Percentiles rank a stretch among this genome's conserved stretches.
phyloP scores from a whole-genome alignment of 148 eudicot genomes.

The Vaccinium macrocarpon region DNA sequence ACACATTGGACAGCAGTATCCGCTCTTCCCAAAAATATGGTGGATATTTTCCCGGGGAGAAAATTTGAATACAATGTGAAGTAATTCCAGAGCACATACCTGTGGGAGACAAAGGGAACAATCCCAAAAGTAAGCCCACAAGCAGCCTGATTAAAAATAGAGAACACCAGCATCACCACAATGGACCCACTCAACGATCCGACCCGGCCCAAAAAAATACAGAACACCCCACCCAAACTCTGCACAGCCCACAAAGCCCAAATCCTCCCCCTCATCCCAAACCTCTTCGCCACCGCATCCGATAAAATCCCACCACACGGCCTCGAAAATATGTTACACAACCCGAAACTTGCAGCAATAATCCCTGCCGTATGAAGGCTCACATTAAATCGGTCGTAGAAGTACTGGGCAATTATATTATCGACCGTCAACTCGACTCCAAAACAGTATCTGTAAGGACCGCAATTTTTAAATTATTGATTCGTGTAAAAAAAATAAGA shows the following conservation, averaged over 20 bases:
- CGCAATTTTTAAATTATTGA: neutral
- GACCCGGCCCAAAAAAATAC: conserved; percentile 53
- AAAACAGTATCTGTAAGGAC: conserved; percentile 66
- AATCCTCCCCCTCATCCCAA: conserved; percentile 78
- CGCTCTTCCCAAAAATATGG: too few relatives aligned
- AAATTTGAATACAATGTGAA: too few relatives aligned
- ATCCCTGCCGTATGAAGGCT: conserved; percentile 63
- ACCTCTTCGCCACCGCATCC: conserved; percentile 49
- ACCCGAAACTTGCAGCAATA: conserved; percentile 74
- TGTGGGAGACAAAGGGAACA: conserved; percentile 77
- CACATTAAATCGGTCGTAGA: conserved; percentile 58
- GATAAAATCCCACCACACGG: conserved; percentile 75
- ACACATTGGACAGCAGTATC: too few relatives aligned
- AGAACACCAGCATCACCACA: conserved; percentile 65
- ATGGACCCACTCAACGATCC: conserved; percentile 46
- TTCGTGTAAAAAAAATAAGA: too few relatives aligned
- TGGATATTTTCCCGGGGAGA: too few relatives aligned
- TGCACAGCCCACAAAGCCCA: conserved; percentile 72
- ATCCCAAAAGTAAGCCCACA: conserved; percentile 84
- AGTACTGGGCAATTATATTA: conserved; percentile 80
- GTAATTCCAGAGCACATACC: conserved; percentile 36
- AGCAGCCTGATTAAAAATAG: conserved; percentile 75
- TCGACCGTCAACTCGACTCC: conserved; percentile 81
- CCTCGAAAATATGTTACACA: conserved; percentile 64
- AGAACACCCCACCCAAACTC: conserved; percentile 54